Evolutionary conservation across 371 early-diverging fungal genomes (phyloP).

Genomic region (Apophysomyces ossiformis): DNA sequence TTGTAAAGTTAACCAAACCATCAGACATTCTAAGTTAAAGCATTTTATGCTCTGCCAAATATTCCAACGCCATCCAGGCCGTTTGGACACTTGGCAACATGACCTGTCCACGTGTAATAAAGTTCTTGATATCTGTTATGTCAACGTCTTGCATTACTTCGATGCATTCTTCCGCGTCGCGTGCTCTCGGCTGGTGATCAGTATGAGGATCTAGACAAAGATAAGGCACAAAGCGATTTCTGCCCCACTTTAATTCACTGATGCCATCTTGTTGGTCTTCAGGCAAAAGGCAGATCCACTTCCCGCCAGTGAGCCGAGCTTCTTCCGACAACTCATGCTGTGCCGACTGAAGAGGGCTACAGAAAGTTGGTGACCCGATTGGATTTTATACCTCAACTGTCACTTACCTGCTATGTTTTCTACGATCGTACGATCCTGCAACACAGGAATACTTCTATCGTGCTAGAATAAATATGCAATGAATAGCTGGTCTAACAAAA

Average conservation of each 20-base stretch:
- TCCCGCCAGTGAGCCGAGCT: constrained; percentile 57
- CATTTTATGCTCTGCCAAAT: constrained; percentile 34
- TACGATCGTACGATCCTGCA: constrained; percentile 60
- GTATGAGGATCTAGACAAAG: constrained; percentile 58
- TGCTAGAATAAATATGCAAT: neutral
- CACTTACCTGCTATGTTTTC: constrained; percentile 54
- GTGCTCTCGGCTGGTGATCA: constrained; percentile 50
- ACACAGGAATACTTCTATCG: constrained; percentile 62
- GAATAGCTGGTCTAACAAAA: neutral
- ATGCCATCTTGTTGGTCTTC: constrained; percentile 56
- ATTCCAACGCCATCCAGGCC: constrained; percentile 54
- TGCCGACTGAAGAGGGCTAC: constrained; percentile 56
- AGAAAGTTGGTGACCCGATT: neutral
- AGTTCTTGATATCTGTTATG: constrained; percentile 38
- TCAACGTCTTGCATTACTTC: constrained; percentile 43
- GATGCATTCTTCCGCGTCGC: constrained; percentile 66
- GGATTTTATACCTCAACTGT: neutral
- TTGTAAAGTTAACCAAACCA: constrained; percentile 64
- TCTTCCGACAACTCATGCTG: constrained; percentile 70
- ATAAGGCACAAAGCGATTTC: constrained; percentile 66
- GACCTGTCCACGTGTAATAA: constrained; percentile 50
- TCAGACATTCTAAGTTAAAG: constrained; percentile 33
- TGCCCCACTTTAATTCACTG: constrained; percentile 68
- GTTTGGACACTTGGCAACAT: constrained; percentile 61
- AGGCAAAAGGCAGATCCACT: constrained; percentile 57